Evolutionary conservation across 257 asterid genomes (phyloP).

Genomic region (Nicotiana benthamiana): DNA sequence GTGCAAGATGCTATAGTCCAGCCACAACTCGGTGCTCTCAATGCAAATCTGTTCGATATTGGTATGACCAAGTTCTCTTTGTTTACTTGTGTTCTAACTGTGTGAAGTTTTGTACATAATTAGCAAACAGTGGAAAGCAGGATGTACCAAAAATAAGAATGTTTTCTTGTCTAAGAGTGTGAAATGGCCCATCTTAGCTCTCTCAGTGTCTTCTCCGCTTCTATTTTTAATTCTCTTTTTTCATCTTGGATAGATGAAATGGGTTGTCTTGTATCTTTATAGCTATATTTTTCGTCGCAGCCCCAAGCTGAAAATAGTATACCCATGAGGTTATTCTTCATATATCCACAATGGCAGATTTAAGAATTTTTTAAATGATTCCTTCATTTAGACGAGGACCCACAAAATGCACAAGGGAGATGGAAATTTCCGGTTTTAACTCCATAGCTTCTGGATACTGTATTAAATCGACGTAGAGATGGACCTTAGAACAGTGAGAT

Average conservation of each 20-base stretch:
- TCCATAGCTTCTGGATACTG: background rate
- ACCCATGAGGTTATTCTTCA: background rate
- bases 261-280: background rate
- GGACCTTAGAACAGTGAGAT: background rate
- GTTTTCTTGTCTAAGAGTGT: background rate
- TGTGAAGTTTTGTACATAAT: background rate
- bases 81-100: background rate
- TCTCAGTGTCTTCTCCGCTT: background rate
- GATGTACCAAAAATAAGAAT: background rate
- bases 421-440: background rate
- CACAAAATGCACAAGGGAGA: background rate
- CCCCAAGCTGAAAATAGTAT: background rate
- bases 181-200: background rate
- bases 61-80: slow-evolving; percentile 37
- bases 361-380: background rate
- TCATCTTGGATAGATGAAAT: background rate
- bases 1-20: slow-evolving; percentile 63
- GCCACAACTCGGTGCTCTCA: slow-evolving; percentile 69
- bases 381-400: background rate
- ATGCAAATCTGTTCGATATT: slow-evolving; percentile 81
- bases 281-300: background rate
- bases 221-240: background rate
- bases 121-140: background rate
- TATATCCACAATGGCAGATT: background rate
- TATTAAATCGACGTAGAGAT: background rate